phyloP scores from a whole-genome alignment of 2,329 filamentous ascomycete genomes.

The Paecilomyces fulvus region DNA sequence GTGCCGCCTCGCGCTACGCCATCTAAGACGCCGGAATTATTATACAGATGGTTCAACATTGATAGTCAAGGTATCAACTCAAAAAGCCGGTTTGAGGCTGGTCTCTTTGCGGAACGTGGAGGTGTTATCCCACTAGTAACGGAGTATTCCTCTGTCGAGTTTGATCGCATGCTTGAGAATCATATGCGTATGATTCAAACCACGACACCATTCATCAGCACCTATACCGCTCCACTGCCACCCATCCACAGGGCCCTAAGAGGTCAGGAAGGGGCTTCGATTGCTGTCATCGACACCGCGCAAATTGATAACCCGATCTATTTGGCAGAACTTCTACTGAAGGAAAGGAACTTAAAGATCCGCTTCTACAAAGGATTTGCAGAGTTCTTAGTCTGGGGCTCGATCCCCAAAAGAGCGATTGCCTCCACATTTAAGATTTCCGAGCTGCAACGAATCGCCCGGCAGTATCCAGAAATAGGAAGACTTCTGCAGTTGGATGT shows the following conservation, averaged over 20 bases:
- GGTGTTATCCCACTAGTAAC: slow-evolving; percentile 6
- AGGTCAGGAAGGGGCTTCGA: slow-evolving; percentile 11
- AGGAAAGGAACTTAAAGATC: slow-evolving; percentile 8
- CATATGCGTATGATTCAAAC: slow-evolving; percentile 17
- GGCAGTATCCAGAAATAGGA: slow-evolving; percentile 10
- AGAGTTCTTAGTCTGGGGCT: slow-evolving; percentile 30
- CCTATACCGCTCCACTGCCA: slow-evolving; percentile 14
- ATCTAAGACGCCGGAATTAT: slow-evolving; percentile 15
- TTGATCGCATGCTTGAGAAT: slow-evolving; percentile 11
- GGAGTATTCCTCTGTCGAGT: slow-evolving; percentile 8
- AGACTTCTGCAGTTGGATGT: slow-evolving; percentile 17
- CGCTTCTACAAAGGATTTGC: slow-evolving; percentile 10
- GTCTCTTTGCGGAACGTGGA: slow-evolving; percentile 12
- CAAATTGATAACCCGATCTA: slow-evolving; percentile 17
- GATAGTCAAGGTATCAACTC: slow-evolving; percentile 25
- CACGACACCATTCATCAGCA: slow-evolving; percentile 27
- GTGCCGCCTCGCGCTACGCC: not conserved
- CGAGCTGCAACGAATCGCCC: slow-evolving; percentile 12
- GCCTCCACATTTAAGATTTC: slow-evolving; percentile 17
- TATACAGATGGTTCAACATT: slow-evolving; percentile 26
- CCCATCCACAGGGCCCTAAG: slow-evolving; percentile 25
- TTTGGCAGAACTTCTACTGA: slow-evolving; percentile 17
- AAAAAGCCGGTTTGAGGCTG: slow-evolving; percentile 14
- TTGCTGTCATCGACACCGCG: slow-evolving; percentile 23
- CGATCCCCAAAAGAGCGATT: slow-evolving; percentile 18